phyloP scores from a whole-genome alignment of 208 protist species.

The Blastocrithidia nonstop region DNA sequence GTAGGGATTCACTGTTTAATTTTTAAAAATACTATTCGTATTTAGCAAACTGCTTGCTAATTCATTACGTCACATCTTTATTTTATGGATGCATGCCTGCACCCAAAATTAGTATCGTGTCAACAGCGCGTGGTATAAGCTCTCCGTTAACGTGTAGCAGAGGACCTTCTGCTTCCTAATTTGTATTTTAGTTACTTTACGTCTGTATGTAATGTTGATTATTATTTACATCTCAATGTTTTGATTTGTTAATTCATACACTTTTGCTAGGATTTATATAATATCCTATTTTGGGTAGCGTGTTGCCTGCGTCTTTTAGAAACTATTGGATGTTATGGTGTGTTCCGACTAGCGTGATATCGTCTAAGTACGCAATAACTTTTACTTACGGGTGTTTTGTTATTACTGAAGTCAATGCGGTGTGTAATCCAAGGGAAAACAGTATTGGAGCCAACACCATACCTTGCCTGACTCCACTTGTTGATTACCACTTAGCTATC shows the following conservation, averaged over 20 bases:
- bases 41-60: not conserved
- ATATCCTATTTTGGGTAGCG: slow-evolving; percentile 6
- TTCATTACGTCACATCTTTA: not conserved
- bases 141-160: not conserved
- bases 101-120: slow-evolving; percentile 8
- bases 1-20: not conserved
- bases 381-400: slow-evolving; percentile 1
- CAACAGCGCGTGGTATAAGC: not conserved
- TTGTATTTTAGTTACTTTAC: not conserved
- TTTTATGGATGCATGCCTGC: slow-evolving; percentile 5
- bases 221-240: not conserved
- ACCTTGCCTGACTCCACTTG: slow-evolving; percentile 11
- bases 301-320: slow-evolving; percentile 4
- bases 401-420: slow-evolving; percentile 2
- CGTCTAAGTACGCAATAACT: slow-evolving; percentile 16
- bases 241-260: slow-evolving; percentile 4
- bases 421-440: slow-evolving; percentile 8
- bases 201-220: not conserved
- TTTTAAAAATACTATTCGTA: slow-evolving; percentile 7
- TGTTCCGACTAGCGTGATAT: slow-evolving; percentile 10
- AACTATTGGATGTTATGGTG: slow-evolving; percentile 1
- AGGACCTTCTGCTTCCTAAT: too few relatives aligned
- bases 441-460: slow-evolving; percentile 20
- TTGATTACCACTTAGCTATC: slow-evolving; percentile 1
- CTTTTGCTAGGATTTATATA: slow-evolving; percentile 12